phyloP scores from a whole-genome alignment of 768 basidiomycete genomes.

The Russula ochroleuca region DNA sequence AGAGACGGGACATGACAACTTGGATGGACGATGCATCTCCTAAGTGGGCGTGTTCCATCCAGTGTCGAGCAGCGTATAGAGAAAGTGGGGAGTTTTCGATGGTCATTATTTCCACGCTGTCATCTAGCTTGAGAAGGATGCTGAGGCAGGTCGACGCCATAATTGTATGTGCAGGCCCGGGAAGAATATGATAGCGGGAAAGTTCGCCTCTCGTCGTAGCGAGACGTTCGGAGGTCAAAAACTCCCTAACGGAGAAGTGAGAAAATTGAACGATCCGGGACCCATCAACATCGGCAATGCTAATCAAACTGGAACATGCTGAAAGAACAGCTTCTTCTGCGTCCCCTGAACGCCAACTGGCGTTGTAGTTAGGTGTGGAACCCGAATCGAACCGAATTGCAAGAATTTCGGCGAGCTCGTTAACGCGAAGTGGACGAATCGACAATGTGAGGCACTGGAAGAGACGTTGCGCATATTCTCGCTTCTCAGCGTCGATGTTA shows the following conservation, averaged over 20 bases:
- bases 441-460: constrained; percentile 8
- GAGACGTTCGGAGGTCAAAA: constrained; percentile 10
- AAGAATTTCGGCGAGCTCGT: constrained; percentile 16
- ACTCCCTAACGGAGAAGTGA: constrained; percentile 17
- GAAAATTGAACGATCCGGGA: constrained; percentile 4
- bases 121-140: constrained; percentile 1
- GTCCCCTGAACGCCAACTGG: neutral
- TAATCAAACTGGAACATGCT: constrained; percentile 2
- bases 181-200: neutral
- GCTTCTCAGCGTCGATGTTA: constrained; percentile 13
- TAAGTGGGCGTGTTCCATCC: constrained; percentile 7
- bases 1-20: neutral
- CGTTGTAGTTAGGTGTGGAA: neutral
- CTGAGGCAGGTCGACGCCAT: constrained; percentile 5
- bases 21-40: neutral
- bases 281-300: neutral
- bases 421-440: constrained; percentile 5
- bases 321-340: constrained; percentile 9
- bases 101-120: neutral
- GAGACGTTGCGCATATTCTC: neutral
- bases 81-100: neutral
- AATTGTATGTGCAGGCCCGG: neutral
- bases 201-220: neutral
- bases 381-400: constrained; percentile 6
- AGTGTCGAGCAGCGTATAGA: constrained; percentile 14